Base-by-base conservation (phyloP, 2,329 filamentous ascomycete genomes). In the Botrytis porri region DNA sequence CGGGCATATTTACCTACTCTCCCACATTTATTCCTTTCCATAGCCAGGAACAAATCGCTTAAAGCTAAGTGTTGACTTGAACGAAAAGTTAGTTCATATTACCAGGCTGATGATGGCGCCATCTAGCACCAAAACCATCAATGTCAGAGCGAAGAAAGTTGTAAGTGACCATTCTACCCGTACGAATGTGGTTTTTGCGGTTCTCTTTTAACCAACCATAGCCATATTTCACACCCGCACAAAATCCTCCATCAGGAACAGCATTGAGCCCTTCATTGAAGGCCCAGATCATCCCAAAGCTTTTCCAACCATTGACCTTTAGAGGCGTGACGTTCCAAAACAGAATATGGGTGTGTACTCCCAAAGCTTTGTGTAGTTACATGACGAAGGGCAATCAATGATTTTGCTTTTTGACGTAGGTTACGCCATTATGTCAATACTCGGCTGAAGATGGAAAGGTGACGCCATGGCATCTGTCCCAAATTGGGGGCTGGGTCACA, bases 381-480 rank as follows among this genome's bases (percentile, higher is more conserved):
- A 48, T 48, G 20, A 48, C 3, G 45, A 48, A 48, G 20, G 0
- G 7, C 8, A 10, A 25, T 4, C 10, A 10, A 48, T 25, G 20
- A 25, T 25, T 25, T 48, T 48, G 20, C 3, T 10, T 22, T 10
- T 25, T 10, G 45, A 25, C 20, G 45, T 48, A 25, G 45, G 45
- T 48, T 48, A 1, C 45, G 45, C 89, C 89, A 0, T 82, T 92
- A 5, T 92, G 90, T 81, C 90, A 92, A 80, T 92, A 92, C 82
- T 88, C 86, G 9, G 88, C 89, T 20, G 79, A 89, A 64, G 86
- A 92, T 79, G 90, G 95, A 54, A 92, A 95, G 82, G 84, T 91
- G 76, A 95, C 92, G 3, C 87, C 92, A 80, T 97, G 90, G 88
- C 94, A 97, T 81, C 84, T 95, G 67, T 90, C 94, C n/a, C 94